These are phyloP conservation scores for Pseudogymnoascus sp. DNA, from an alignment of 2,329 filamentous ascomycete species.

Conservation along the genomic window DNA sequence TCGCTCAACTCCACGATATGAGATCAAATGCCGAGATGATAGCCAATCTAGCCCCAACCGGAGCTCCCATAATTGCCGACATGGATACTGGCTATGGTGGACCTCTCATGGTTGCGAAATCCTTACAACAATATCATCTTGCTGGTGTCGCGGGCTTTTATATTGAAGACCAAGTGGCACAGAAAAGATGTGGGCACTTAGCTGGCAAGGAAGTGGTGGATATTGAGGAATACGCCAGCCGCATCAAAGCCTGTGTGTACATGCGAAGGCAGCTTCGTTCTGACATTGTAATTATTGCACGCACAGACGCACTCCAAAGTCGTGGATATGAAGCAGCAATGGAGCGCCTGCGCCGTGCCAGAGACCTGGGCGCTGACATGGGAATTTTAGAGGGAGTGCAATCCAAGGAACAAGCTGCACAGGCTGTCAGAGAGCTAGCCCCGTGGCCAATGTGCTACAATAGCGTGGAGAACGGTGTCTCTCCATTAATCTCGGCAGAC, in stretches of 20 bases:
- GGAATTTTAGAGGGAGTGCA: constrained; percentile 53
- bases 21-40: constrained; percentile 45
- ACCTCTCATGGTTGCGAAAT: constrained; percentile 45
- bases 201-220: constrained; percentile 51
- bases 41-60: constrained; percentile 39
- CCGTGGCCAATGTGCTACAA: constrained; percentile 47
- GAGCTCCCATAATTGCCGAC: constrained; percentile 42
- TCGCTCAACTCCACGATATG: constrained; percentile 45
- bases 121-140: constrained; percentile 43
- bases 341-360: constrained; percentile 41
- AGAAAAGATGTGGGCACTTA: constrained; percentile 60
- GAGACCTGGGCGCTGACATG: constrained; percentile 49
- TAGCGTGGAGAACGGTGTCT: constrained; percentile 48
- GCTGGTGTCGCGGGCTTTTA: constrained; percentile 52
- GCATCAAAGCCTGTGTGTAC: constrained; percentile 48
- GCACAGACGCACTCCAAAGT: constrained; percentile 53
- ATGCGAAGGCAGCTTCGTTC: constrained; percentile 41
- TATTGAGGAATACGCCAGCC: constrained; percentile 44
- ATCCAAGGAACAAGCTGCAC: constrained; percentile 40
- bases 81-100: constrained; percentile 47
- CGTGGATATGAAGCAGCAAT: constrained; percentile 51
- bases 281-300: constrained; percentile 57
- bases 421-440: constrained; percentile 34
- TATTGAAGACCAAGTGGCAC: constrained; percentile 56
- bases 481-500: constrained; percentile 42